A percentile compares a stretch with the other conserved stretches of the same genome.
Conservation (phyloP, 495 filamentous ascomycete genomes). For the Aspergillus incahuasiensis region DNA sequence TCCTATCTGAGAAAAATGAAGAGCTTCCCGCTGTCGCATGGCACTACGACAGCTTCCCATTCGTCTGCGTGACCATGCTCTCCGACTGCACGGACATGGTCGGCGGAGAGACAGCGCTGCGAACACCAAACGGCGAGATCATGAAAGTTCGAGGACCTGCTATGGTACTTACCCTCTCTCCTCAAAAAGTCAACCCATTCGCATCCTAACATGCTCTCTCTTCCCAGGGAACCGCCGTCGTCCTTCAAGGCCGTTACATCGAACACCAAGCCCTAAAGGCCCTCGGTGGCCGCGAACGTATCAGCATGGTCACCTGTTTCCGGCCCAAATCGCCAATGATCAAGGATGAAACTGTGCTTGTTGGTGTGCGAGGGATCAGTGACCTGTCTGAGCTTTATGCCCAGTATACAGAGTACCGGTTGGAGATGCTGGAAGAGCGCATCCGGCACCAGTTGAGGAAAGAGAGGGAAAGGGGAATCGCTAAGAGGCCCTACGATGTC, state of each 20-base stretch:
- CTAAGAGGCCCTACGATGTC: slow-evolving; percentile 23
- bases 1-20: slow-evolving; percentile 23
- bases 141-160: slow-evolving; percentile 65
- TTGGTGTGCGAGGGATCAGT: slow-evolving; percentile 58
- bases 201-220: background rate
- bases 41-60: slow-evolving; percentile 72
- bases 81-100: slow-evolving; percentile 66
- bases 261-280: slow-evolving; percentile 63
- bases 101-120: slow-evolving; percentile 67
- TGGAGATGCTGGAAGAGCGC: slow-evolving; percentile 62
- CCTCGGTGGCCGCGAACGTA: slow-evolving; percentile 59
- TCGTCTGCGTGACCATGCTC: slow-evolving; percentile 74
- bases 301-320: slow-evolving; percentile 71
- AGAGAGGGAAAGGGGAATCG: slow-evolving; percentile 20
- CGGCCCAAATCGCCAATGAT: slow-evolving; percentile 52
- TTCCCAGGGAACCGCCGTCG: slow-evolving; percentile 58
- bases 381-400: slow-evolving; percentile 61
- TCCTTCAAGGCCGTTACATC: slow-evolving; percentile 70
- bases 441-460: slow-evolving; percentile 31
- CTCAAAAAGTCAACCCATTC: background rate
- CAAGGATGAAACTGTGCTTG: slow-evolving; percentile 60
- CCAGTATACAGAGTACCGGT: slow-evolving; percentile 61
- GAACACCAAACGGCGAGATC: slow-evolving; percentile 54
- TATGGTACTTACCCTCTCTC: slow-evolving; percentile 39
- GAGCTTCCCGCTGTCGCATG: slow-evolving; percentile 59